phyloP scores from a whole-genome alignment of 345 rosid species.

The Chamaenerion angustifolium region DNA sequence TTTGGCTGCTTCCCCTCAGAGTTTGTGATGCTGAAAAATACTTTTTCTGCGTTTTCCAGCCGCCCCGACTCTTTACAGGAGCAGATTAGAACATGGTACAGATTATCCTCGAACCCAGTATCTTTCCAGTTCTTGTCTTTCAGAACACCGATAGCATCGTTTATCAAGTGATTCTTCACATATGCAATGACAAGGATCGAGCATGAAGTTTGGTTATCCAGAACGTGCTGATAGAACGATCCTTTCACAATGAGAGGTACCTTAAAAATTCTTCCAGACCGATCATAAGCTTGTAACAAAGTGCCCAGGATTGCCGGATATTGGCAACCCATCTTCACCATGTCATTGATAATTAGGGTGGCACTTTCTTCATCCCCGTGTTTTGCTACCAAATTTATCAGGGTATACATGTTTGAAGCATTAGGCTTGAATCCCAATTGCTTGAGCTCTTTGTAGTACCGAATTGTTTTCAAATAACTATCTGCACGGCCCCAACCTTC shows the following conservation, averaged over 20 bases:
- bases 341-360: conserved; percentile 45
- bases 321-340: conserved; percentile 57
- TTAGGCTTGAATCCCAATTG: conserved; percentile 59
- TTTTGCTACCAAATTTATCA: conserved; percentile 62
- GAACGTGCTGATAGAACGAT: conserved; percentile 47
- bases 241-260: conserved; percentile 55
- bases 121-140: conserved; percentile 58
- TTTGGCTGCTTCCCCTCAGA: too few species aligned
- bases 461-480: conserved; percentile 30
- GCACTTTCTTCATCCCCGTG: conserved; percentile 60
- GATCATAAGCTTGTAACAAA: conserved; percentile 62
- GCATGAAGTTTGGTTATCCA: conserved; percentile 61
- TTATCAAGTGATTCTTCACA: conserved; percentile 54
- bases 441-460: conserved; percentile 51
- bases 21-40: conserved; percentile 2
- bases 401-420: conserved; percentile 65
- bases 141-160: conserved; percentile 53
- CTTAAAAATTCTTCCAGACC: conserved; percentile 41
- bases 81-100: conserved; percentile 53
- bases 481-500: conserved; percentile 90
- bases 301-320: conserved; percentile 54
- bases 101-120: conserved; percentile 56
- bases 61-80: too few species aligned
- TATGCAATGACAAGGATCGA: conserved; percentile 74
- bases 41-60: too few species aligned